phyloP scores from a whole-genome alignment of 2,329 filamentous ascomycete genomes.

The Pseudopithomyces maydicus region DNA sequence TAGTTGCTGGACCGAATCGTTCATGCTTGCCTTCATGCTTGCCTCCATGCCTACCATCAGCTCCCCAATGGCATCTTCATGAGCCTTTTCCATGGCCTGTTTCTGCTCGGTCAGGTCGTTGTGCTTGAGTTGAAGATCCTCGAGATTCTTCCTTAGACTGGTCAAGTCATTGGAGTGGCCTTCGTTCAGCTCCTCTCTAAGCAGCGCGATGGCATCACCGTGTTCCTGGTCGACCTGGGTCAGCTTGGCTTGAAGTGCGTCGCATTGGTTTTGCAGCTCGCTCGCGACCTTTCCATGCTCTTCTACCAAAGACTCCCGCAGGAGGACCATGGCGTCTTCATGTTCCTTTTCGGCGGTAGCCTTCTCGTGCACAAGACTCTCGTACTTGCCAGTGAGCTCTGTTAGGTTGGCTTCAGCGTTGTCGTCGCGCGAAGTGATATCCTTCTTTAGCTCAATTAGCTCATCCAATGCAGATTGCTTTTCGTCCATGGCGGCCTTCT shows the following conservation, averaged over 20 bases:
- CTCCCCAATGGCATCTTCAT: constrained; percentile 43
- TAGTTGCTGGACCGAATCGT: constrained; percentile 39
- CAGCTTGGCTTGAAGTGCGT: constrained; percentile 27
- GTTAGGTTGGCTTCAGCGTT: constrained; percentile 18
- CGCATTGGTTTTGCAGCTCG: constrained; percentile 32
- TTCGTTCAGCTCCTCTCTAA: constrained; percentile 35
- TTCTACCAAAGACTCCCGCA: constrained; percentile 33
- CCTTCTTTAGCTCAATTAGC: constrained; percentile 24
- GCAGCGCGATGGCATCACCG: constrained; percentile 34
- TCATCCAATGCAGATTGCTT: constrained; percentile 35
- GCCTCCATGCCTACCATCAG: constrained; percentile 42
- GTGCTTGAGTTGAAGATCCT: constrained; percentile 32
- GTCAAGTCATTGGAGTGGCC: constrained; percentile 34
- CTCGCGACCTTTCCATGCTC: constrained; percentile 31
- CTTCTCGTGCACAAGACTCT: constrained; percentile 32
- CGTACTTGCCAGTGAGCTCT: constrained; percentile 33
- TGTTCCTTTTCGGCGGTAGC: constrained; percentile 33
- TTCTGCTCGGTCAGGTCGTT: constrained; percentile 36
- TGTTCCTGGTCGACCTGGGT: constrained; percentile 35
- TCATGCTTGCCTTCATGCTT: constrained; percentile 35
- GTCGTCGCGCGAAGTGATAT: constrained; percentile 24
- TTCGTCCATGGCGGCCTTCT: constrained; percentile 26
- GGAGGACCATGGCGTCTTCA: constrained; percentile 27
- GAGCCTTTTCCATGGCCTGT: constrained; percentile 31
- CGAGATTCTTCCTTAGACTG: constrained; percentile 30